phyloP scores from a whole-genome alignment of 73 alveolate genomes.

The Durusdinium trenchii region DNA sequence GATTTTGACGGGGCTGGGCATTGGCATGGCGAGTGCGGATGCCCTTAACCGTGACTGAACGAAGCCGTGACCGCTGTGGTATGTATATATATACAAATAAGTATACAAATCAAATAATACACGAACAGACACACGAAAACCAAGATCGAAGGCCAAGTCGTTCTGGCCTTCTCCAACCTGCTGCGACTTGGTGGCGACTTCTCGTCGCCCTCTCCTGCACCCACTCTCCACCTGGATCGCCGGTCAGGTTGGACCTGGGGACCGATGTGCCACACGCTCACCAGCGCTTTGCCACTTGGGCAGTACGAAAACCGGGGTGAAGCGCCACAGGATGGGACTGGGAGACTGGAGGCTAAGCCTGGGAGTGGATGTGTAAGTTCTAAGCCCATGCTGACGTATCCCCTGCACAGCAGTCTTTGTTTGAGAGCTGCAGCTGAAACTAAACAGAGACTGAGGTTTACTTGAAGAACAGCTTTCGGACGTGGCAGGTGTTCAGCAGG shows the following conservation, averaged over 20 bases:
- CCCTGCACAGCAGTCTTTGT: neutral
- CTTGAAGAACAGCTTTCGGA: too few relatives aligned
- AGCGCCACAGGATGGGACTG: neutral
- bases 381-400: neutral
- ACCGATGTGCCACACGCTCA: conserved; percentile 35
- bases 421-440: neutral
- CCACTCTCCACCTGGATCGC: neutral
- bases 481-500: too few relatives aligned
- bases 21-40: neutral
- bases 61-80: neutral
- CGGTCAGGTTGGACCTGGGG: conserved; percentile 28
- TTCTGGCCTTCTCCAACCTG: neutral
- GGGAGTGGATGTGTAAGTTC: neutral
- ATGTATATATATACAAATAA: neutral
- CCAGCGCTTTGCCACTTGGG: conserved; percentile 43
- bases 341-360: neutral
- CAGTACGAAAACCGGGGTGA: neutral
- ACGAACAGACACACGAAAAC: too few relatives aligned
- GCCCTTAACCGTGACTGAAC: neutral
- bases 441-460: neutral
- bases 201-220: neutral
- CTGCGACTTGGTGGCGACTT: neutral
- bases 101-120: neutral
- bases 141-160: too few relatives aligned
- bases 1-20: neutral